phyloP scores from a whole-genome alignment of 2,329 filamentous ascomycete species.

The Colletotrichum aenigma region DNA sequence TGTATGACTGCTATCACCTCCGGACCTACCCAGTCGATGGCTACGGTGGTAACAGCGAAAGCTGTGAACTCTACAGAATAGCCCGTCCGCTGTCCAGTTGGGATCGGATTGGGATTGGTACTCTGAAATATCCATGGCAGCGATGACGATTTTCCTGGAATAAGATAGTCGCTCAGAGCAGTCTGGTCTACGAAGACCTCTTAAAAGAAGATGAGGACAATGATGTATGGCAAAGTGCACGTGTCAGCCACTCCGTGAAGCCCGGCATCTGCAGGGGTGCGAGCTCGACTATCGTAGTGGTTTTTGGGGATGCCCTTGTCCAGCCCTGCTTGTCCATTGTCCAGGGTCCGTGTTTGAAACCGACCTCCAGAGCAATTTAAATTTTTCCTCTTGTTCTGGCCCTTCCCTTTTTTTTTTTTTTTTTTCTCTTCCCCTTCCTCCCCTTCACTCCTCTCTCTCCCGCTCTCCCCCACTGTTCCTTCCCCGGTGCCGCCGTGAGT shows the following conservation, averaged over 20 bases:
- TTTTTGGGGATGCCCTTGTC: slow-evolving; percentile 9
- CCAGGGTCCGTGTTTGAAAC: slow-evolving; percentile 4
- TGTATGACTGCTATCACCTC: not conserved
- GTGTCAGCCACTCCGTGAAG: slow-evolving; percentile 7
- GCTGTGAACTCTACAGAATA: not conserved
- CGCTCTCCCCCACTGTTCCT: too few relatives aligned
- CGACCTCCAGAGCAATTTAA: not conserved
- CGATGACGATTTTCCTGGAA: not conserved
- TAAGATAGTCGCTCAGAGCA: not conserved
- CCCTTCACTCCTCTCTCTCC: too few relatives aligned
- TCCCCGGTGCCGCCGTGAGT: not conserved
- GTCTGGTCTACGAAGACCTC: not conserved
- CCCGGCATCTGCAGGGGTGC: slow-evolving; percentile 10
- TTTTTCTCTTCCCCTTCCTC: fast-evolving
- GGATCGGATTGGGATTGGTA: not conserved
- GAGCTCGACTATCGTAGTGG: slow-evolving; percentile 5
- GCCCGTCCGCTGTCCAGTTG: not conserved
- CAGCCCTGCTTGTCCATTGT: not conserved
- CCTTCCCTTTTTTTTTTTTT: not conserved
- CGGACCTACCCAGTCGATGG: not conserved
- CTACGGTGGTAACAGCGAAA: not conserved
- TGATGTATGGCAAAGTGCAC: not conserved
- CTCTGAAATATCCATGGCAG: not conserved
- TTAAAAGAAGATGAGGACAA: not conserved
- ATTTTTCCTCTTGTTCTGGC: not conserved